Base-by-base conservation (phyloP, 192 early-diverging fungal species). In the Obelidium mucronatum region DNA sequence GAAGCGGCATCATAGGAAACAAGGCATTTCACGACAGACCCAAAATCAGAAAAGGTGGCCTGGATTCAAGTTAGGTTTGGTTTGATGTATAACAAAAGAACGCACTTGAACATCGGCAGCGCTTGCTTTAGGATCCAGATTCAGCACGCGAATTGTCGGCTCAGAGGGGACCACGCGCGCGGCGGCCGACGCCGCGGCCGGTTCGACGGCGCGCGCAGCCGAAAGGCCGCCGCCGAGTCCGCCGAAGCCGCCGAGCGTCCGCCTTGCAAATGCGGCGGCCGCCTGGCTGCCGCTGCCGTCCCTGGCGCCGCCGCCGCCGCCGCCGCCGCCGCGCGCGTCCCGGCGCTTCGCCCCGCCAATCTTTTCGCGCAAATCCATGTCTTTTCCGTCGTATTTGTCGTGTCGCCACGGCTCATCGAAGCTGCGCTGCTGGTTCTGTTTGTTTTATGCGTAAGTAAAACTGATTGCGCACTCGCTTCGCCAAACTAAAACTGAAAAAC, bases 21-120 rank as follows among this genome's bases (percentile, higher is more conserved):
- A 22, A 44, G 17, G 26, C 40, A 72, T 34, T 66, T 71, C 19
- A 72, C 37, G 37, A 78, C 65, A 4, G 61, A 40, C 17, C 77
- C 77, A 63, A 78, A 78, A 24, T 78, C 77, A 36, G 59, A 1
- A 65, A 78, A 78, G 1, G 69, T 62, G 59, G 77, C 77, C 77
- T 78, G 3, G 1, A 17, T 1, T 13, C 11, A 30, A 3, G 33
- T 6, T 34, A 35, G 1, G 42, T 22, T 52, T 31, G 22, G 52
- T 26, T 69, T 44, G 22, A 31, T 24, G 40, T 1, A 53, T 17
- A 42, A 69, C 8, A 13, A 69, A 69, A 52, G 19, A 52, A 44
- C 13, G 1, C 6, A 77, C 76, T 58, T 77, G 53, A 40, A 78
- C 70, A 34, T 78, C 77, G 17, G 68, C 77, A 5, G 77, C 69